Base-by-base conservation (phyloP, 73 alveolate genomes). In the Paramecium primaurelia region DNA sequence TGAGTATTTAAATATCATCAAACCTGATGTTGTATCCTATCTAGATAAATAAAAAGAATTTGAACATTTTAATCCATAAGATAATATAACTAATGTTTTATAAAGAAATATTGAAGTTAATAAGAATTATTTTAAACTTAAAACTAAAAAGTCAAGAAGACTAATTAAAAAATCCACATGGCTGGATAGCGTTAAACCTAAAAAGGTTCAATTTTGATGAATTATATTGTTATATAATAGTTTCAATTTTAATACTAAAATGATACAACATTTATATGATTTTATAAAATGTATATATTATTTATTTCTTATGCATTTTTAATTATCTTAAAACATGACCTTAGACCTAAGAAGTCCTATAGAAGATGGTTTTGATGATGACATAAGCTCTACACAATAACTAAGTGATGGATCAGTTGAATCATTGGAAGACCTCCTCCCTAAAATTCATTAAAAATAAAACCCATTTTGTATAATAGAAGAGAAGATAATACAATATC, bases 81-180 rank as follows among this genome's bases (percentile, higher is more conserved):
- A 75, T 34, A 75, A 75, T 20, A 37, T 34, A 4, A 37, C 58
- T 5, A 34, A 14, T 30, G 34, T 75, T 75, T 37, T 75, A 37
- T 10, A 14, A 18, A 75, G 59, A 75, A 40, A 22, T 8, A 75
- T 32, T 6, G 68, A 34, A 34, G 60, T 34, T 22, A 37, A 22
- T 22, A 75, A 75, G 6, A 22, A 34, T 16, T 54, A 54, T 16
- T 54, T 54, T 4, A 75, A 40, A 38, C 25, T 32, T 3, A 26
- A 16, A 32, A 37, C 32, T 16, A 30, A 75, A 75, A 75, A 75
- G 37, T 22, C 34, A 37, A 34, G 88, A 75, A 34, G 64, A 75
- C 40, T 75, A 75, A 75, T 75, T 32, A 75, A 75, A 75, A 37
- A 75, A 75, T 37, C 59, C 64, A 75, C 88, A 5, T 75, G 88